Evolutionary conservation across 257 asterid species (phyloP).

Genomic region (Penstemon barbatus): DNA sequence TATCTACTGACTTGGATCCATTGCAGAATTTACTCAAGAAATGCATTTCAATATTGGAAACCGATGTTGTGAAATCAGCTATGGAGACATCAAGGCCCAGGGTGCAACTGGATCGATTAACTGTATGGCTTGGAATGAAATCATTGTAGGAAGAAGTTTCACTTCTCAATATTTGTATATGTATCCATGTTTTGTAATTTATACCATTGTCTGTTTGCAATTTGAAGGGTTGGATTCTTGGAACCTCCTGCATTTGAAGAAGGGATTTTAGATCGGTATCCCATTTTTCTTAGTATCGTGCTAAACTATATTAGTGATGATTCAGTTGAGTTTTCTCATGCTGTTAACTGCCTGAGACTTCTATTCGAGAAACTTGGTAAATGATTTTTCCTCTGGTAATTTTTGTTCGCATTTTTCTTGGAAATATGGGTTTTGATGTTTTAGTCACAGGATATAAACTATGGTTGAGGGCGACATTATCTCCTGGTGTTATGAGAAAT

Average conservation of each 20-base stretch:
- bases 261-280: conserved; percentile 92
- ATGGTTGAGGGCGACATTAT: conserved; percentile 90
- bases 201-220: conserved; percentile 31
- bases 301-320: conserved; percentile 94
- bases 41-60: conserved; percentile 71
- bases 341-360: conserved; percentile 87
- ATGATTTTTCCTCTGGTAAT: conserved; percentile 29
- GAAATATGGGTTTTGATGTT: conserved; percentile 16
- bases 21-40: conserved; percentile 86
- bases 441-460: conserved; percentile 77
- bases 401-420: conserved; percentile 21
- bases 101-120: conserved; percentile 75
- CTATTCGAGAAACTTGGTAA: conserved; percentile 96
- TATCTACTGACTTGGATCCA: conserved; percentile 73
- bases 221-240: conserved; percentile 86
- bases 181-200: conserved; percentile 32
- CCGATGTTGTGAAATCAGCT: conserved; percentile 49
- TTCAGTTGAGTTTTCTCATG: conserved; percentile 83
- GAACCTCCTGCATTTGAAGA: conserved; percentile 98
- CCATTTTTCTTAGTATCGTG: conserved; percentile 89
- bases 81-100: conserved; percentile 71
- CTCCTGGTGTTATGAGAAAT: conserved; percentile 97
- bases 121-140: conserved; percentile 99
- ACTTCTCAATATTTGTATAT: conserved; percentile 31
- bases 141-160: conserved; percentile 81